These are phyloP conservation scores for Malus asiatica DNA, from an alignment of 306 rosid genomes.

Conservation along the genomic window DNA sequence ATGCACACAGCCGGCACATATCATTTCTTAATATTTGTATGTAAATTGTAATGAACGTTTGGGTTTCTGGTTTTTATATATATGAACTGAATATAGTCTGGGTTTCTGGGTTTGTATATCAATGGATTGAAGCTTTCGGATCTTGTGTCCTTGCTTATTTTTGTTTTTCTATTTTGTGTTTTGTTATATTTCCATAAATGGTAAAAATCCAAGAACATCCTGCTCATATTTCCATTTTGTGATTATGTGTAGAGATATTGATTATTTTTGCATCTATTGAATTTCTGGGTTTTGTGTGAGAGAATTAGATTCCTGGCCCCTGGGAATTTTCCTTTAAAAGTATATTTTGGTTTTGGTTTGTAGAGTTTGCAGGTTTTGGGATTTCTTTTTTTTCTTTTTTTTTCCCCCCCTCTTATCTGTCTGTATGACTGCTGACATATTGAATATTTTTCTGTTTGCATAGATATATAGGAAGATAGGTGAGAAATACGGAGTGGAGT, in stretches of 20 bases:
- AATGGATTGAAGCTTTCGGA: background rate
- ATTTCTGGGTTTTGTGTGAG: background rate
- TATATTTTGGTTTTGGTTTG: background rate
- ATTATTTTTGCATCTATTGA: background rate
- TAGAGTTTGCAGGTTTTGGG: background rate
- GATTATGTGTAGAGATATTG: background rate
- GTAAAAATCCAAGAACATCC: background rate
- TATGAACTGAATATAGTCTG: background rate
- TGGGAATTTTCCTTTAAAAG: background rate
- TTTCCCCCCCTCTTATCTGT: background rate
- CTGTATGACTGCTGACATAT: no score
- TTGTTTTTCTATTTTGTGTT: background rate
- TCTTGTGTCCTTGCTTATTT: background rate
- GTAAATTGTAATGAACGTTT: background rate
- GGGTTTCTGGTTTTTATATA: background rate
- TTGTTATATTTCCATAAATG: background rate
- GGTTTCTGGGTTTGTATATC: background rate
- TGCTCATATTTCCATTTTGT: background rate
- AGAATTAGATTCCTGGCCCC: background rate
- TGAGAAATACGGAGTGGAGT: conserved; percentile 84
- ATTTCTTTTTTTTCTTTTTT: background rate
- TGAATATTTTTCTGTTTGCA: background rate
- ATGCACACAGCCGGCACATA: background rate
- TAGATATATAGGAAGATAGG: conserved; percentile 81
- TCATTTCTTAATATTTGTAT: background rate